Percentiles rank a stretch among this genome's conserved stretches.
phyloP scores from a whole-genome alignment of 2,329 filamentous ascomycete genomes.

The Rutstroemia sp. region DNA sequence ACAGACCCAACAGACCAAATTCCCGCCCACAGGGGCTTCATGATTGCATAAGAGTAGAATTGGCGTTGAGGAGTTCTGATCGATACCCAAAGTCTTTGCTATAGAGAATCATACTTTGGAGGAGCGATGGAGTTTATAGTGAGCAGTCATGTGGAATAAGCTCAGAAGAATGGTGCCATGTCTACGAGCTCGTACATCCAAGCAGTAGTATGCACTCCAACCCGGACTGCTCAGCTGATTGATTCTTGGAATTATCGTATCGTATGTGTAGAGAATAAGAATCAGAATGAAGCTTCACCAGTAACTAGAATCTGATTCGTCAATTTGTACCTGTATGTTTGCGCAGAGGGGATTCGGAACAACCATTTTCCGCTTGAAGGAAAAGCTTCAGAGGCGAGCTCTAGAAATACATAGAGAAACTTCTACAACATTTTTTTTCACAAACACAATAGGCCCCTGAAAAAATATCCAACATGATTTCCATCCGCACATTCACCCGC shows the following conservation, averaged over 20 bases:
- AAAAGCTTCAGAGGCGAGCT: conserved; percentile 11
- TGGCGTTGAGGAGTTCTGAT: conserved; percentile 11
- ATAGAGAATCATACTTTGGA: neutral
- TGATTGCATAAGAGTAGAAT: conserved; percentile 15
- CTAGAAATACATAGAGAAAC: neutral
- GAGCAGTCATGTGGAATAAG: neutral
- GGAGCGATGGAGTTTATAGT: neutral
- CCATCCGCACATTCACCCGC: conserved; percentile 58
- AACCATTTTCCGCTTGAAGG: conserved; percentile 11
- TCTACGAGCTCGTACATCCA: no score
- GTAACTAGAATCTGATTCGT: neutral
- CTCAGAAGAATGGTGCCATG: no score
- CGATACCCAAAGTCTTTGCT: conserved; percentile 11
- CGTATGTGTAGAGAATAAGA: no score
- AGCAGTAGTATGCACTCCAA: no score
- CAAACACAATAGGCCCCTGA: conserved; percentile 9
- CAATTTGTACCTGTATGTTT: neutral
- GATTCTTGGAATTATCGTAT: no score
- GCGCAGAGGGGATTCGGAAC: neutral
- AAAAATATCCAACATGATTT: conserved; percentile 49
- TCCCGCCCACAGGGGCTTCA: conserved; percentile 59
- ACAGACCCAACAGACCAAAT: conserved; percentile 59
- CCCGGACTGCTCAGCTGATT: no score
- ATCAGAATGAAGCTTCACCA: no score
- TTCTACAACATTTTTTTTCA: neutral